phyloP scores from a whole-genome alignment of 345 rosid species.

The Erysimum cheiranthoides region DNA sequence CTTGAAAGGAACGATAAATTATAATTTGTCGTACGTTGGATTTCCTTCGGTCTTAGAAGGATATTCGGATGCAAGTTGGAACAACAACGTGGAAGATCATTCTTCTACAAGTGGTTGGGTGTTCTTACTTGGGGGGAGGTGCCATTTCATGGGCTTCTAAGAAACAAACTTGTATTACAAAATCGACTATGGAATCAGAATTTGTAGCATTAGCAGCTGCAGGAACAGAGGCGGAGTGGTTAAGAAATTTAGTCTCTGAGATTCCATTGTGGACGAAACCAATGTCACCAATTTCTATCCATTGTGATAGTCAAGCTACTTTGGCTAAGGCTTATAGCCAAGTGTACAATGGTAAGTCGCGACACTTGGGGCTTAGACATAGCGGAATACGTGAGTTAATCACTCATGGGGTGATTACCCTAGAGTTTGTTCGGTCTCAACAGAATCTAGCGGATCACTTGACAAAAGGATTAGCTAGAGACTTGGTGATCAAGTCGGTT shows the following conservation, averaged over 20 bases:
- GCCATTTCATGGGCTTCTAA: constrained; percentile 8
- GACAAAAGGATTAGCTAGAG: background rate
- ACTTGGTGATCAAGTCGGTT: background rate
- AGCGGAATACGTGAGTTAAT: background rate
- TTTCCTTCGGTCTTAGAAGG: background rate
- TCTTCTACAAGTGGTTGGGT: constrained; percentile 17
- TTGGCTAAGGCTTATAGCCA: constrained; percentile 8
- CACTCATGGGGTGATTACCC: constrained; percentile 6
- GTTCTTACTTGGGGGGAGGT: constrained; percentile 24
- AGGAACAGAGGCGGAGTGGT: constrained; percentile 11
- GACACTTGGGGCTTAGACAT: constrained; percentile 8
- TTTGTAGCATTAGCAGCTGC: constrained; percentile 8
- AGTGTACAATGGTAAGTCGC: constrained; percentile 13
- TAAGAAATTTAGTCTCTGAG: constrained; percentile 17
- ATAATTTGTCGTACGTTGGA: background rate
- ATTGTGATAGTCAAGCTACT: constrained; percentile 2
- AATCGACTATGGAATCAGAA: constrained; percentile 14
- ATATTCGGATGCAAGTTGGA: constrained; percentile 26
- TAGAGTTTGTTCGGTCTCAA: background rate
- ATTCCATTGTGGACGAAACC: constrained; percentile 12
- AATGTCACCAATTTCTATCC: background rate
- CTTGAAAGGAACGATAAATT: constrained; percentile 4
- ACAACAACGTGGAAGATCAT: background rate
- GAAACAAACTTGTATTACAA: constrained; percentile 6
- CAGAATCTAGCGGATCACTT: background rate